These are phyloP conservation scores for Phytopythium vexans DNA, from an alignment of 352 stramenopile species.

Conservation along the genomic window DNA sequence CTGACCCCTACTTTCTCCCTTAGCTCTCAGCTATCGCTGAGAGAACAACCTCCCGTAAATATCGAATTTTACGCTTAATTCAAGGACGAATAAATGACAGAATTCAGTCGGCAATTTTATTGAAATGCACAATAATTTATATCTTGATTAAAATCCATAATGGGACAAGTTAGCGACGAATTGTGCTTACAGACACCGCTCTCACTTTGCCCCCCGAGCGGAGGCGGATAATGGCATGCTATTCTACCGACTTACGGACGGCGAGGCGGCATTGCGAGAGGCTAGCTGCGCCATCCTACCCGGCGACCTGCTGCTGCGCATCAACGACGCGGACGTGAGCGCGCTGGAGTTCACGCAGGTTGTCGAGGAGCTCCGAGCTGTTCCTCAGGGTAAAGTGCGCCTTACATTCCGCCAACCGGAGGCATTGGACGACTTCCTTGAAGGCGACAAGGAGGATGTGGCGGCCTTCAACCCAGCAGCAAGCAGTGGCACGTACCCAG, in stretches of 20 bases:
- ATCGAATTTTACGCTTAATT: too few relatives aligned
- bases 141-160: too few relatives aligned
- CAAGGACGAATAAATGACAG: too few relatives aligned
- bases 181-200: too few relatives aligned
- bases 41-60: too few relatives aligned
- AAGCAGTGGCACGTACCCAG: constrained; percentile 43
- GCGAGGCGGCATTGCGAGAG: constrained; percentile 44
- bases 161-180: too few relatives aligned
- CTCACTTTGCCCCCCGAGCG: too few relatives aligned
- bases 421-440: background rate
- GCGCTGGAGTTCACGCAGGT: constrained; percentile 36
- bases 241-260: constrained; percentile 66
- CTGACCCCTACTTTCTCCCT: too few relatives aligned
- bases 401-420: constrained; percentile 40
- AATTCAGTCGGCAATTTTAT: too few relatives aligned
- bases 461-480: constrained; percentile 4
- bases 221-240: constrained; percentile 54
- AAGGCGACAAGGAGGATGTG: constrained; percentile 10
- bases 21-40: too few relatives aligned
- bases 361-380: constrained; percentile 59
- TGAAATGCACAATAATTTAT: too few relatives aligned
- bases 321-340: constrained; percentile 37
- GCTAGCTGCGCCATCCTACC: constrained; percentile 43
- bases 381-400: constrained; percentile 29
- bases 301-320: constrained; percentile 43